Base-by-base conservation (phyloP, 805 yeast genomes). In the Candida quercuum region DNA sequence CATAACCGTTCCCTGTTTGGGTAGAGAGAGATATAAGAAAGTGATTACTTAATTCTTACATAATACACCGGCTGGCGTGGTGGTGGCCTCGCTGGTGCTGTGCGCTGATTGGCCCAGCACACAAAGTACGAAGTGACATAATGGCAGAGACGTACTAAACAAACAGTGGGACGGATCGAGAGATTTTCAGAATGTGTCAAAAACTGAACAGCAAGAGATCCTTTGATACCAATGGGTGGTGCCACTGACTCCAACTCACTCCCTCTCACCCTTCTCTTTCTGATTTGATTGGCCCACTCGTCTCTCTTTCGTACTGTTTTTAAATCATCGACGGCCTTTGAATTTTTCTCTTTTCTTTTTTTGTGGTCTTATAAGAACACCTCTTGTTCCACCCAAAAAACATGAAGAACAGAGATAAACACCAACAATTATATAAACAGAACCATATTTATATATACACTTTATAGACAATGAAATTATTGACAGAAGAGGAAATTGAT, bases 401-500 rank as follows among this genome's bases (percentile, higher is more conserved):
- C 11, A 6, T n/a, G n/a, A n/a, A n/a, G n/a, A n/a, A n/a, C n/a
- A n/a, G n/a, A 22, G 8, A 22, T 9, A 22, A 22, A 22, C 24
- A 22, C 24, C 24, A 22, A 22, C 24, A 9, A 8, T 22, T 22
- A 11, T 11, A 11, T n/a, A n/a, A n/a, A n/a, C n/a, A n/a, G n/a
- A n/a, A n/a, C n/a, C n/a, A n/a, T n/a, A n/a, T n/a, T n/a, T n/a
- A n/a, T n/a, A n/a, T n/a, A 22, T 19, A 20, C 13, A 22, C 8
- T 22, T 11, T 22, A 20, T 20, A 29, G 38, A 69, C 24, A 23
- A 83, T 84, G 93, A 84, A 83, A 70, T 61, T 83, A 43, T 66
- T 79, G 32, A 64, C 80, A 22, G 67, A 71, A 42, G 85, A 81
- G 57, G 89, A 84, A 63, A 67, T 76, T 42, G 69, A 69, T 37